phyloP scores from a whole-genome alignment of 306 rosid genomes.

The Medicago truncatula region MtrunA17r5.0-ANR NC_053049.1:13439001-13439500 shows the following conservation, averaged over 20 bases:
- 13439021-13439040: conserved; percentile 42
- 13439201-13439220: conserved; percentile 77
- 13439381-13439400: neutral
- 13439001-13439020: conserved; percentile 60
- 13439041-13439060: conserved; percentile 61
- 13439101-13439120: conserved; percentile 61
- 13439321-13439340: conserved; percentile 25
- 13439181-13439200: conserved; percentile 74
- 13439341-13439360: conserved; percentile 6
- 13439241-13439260: conserved; percentile 76
- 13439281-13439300: conserved; percentile 36
- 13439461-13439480: neutral
- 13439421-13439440: neutral
- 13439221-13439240: conserved; percentile 77
- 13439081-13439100: conserved; percentile 55
- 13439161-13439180: conserved; percentile 89
- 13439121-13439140: conserved; percentile 60
- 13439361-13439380: conserved; percentile 44
- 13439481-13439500: no score
- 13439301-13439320: conserved; percentile 32
- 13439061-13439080: conserved; percentile 47
- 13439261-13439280: conserved; percentile 40
- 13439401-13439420: conserved; percentile 27
- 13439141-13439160: conserved; percentile 78
- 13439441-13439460: neutral